A percentile compares a stretch with the other conserved stretches of the same genome.
These are phyloP conservation scores for Talaromyces proteolyticus DNA, from an alignment of 495 filamentous ascomycete genomes.

Conservation along the genomic window DNA sequence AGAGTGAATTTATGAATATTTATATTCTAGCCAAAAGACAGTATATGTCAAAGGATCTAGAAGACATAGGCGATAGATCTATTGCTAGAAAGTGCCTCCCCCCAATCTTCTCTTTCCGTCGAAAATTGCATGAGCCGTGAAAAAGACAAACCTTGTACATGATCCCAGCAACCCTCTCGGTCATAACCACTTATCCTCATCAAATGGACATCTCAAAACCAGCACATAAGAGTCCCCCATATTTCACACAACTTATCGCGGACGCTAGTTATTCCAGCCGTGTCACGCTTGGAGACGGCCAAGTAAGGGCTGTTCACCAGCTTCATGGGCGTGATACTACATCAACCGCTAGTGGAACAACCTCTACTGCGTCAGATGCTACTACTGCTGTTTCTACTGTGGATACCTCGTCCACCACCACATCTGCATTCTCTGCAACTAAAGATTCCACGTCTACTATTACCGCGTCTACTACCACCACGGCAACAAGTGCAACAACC, in stretches of 20 bases:
- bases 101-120: no score
- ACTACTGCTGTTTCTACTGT: background rate
- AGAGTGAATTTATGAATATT: no score
- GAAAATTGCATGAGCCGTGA: no score
- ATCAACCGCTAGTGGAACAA: background rate
- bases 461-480: background rate
- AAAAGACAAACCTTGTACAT: no score
- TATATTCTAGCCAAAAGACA: no score
- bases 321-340: background rate
- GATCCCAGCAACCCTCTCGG: no score
- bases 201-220: no score
- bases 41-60: no score
- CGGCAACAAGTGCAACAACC: background rate
- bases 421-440: background rate
- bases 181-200: no score
- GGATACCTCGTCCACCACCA: background rate
- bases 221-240: background rate
- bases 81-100: no score
- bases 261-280: background rate
- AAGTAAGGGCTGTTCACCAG: background rate
- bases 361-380: background rate
- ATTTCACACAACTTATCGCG: background rate
- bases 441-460: no score
- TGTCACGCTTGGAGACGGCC: background rate
- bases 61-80: no score